Conservation (phyloP, 306 rosid genomes). For the Cyclanthera cordifolia region DNA sequence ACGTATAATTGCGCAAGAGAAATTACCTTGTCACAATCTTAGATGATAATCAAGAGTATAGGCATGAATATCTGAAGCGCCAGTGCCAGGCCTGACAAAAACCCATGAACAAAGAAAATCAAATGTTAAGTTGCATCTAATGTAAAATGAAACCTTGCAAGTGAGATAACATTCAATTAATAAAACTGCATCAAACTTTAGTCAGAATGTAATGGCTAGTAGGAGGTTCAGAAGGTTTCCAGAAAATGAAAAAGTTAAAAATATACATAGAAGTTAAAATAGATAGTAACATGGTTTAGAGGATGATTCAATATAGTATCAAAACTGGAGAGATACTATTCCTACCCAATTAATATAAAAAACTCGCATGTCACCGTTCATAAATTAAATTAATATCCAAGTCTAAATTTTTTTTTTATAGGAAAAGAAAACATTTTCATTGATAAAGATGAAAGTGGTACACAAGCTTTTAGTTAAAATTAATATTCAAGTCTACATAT, state of each 20-base stretch:
- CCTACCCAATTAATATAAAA: neutral
- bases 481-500: no score
- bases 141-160: neutral
- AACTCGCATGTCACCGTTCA: neutral
- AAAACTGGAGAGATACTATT: neutral
- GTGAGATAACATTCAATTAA: constrained; percentile 9
- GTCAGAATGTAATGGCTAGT: neutral
- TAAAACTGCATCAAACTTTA: neutral
- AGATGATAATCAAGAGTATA: constrained; percentile 59
- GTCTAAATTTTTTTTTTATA: no score
- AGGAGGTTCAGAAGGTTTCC: neutral
- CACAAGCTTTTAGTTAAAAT: no score
- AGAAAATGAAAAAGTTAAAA: neutral
- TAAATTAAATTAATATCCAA: neutral
- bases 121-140: constrained; percentile 11
- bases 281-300: neutral
- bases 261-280: neutral
- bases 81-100: constrained; percentile 28
- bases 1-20: neutral
- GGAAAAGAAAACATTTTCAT: no score
- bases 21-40: constrained; percentile 51
- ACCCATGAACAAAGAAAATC: constrained; percentile 16
- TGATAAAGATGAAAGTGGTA: no score
- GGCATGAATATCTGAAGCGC: no score
- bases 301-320: neutral